Evolutionary conservation across 164 flowering plant genomes (phyloP).

Genomic region (Dillenia turbinata): DNA sequence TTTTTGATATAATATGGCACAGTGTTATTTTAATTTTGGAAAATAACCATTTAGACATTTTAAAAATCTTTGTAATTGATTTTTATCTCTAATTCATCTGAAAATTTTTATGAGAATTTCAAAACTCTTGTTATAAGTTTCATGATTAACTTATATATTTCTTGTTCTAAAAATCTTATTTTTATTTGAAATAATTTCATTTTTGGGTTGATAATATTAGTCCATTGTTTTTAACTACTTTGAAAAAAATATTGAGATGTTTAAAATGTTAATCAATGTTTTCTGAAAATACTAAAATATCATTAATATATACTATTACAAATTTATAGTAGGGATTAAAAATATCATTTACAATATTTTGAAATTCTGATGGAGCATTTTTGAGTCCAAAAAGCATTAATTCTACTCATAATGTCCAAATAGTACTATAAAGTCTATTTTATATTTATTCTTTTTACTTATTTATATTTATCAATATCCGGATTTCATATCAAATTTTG

Average conservation of each 20-base stretch:
- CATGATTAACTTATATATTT: not conserved
- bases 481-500: conserved; percentile 4
- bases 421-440: not conserved
- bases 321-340: not conserved
- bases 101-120: not conserved
- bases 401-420: conserved; percentile 5
- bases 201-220: not conserved
- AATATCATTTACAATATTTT: conserved; percentile 1
- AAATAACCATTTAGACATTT: no score
- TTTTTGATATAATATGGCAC: not conserved
- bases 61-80: not conserved
- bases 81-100: not conserved
- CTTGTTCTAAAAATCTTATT: not conserved
- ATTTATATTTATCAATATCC: not conserved
- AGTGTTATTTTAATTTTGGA: no score
- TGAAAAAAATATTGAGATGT: not conserved
- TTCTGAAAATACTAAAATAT: not conserved
- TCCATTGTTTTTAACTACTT: not conserved
- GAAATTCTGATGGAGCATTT: conserved; percentile 2
- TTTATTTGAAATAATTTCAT: conserved; percentile 1
- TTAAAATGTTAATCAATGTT: not conserved
- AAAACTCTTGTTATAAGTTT: not conserved
- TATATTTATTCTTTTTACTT: not conserved
- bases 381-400: not conserved
- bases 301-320: conserved; percentile 1